Evolutionary conservation across 139 green algal species (phyloP), one percentile per base, ranked within the genome.

Genomic region (Volvox reticuliferus): DNA sequence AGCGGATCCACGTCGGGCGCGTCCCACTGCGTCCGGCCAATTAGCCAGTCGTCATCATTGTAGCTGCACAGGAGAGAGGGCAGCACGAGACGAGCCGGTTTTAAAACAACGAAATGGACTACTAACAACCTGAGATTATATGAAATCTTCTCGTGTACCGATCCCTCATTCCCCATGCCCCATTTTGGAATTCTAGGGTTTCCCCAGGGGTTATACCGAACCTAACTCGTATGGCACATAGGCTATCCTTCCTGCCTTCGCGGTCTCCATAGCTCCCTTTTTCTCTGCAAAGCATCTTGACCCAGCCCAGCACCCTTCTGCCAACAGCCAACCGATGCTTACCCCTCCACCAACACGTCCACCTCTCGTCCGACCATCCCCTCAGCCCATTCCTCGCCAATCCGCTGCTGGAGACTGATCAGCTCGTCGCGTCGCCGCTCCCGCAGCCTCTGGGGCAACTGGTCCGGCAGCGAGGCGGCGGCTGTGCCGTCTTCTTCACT

Each of bases 401-500:
- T 94, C 2, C 92, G 67, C 93, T 98, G 97, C 93, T 98, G 96
- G 81, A 98, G 86, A 21, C 91, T 94, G 21, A 97, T 93, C 5
- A 99, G 92, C 93, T 98, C 96, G 84, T 98, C 96, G 17, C 97
- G 93, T 26, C 97, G 94, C 36, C 93, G 92, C 90, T 97, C 86
- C 2, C 96, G 65, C 55, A 37, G 22, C 90, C 88, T 22, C 62
- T 55, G 61, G 12, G 89, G 73, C 32, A 89, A 30, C 93, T 98
- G 95, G 13, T 96, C 94, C 0, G 92, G 90, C 62, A 96, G 88
- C 19, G 88, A 87, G 17, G 96, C 97, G 18, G 97, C 97, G n/a
- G 96, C 96, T 1, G 97, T 99, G 86, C 97, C 97, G 55, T 99
- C 97, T 94, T 99, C 97, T 81, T 97, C 96, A 61, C 82, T 95